phyloP scores from a whole-genome alignment of 2,329 filamentous ascomycete genomes.

The Alternaria brassicicola region DNA sequence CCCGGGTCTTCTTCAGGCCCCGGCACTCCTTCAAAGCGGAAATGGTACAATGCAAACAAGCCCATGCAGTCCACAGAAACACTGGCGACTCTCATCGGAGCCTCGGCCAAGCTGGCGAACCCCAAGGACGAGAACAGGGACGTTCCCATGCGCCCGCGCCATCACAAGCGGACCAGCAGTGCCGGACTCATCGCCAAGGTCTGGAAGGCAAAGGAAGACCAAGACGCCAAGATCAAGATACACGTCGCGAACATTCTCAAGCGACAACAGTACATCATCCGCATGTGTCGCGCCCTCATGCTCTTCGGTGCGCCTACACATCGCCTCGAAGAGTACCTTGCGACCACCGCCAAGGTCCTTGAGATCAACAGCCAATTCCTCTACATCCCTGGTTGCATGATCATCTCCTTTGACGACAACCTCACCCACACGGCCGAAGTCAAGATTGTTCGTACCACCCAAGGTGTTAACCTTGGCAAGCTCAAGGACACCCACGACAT shows the following conservation, averaged over 20 bases:
- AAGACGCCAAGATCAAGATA: slow-evolving; percentile 63
- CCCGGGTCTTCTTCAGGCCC: slow-evolving; percentile 31
- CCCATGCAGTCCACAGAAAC: slow-evolving; percentile 36
- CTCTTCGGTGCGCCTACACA: slow-evolving; percentile 88
- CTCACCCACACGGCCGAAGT: slow-evolving; percentile 74
- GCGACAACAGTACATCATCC: slow-evolving; percentile 82
- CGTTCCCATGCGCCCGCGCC: slow-evolving; percentile 15
- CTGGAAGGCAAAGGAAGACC: slow-evolving; percentile 46
- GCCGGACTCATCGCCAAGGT: slow-evolving; percentile 34
- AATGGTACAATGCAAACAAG: slow-evolving; percentile 42
- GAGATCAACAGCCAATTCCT: slow-evolving; percentile 88
- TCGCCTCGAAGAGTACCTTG: slow-evolving; percentile 87
- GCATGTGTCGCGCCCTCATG: slow-evolving; percentile 85
- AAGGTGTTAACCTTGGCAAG: slow-evolving; percentile 75
- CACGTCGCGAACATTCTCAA: slow-evolving; percentile 73
- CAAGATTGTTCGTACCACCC: slow-evolving; percentile 71
- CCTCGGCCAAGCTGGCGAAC: slow-evolving; percentile 38
- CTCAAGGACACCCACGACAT: slow-evolving; percentile 75
- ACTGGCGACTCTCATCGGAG: slow-evolving; percentile 38
- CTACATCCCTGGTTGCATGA: slow-evolving; percentile 90
- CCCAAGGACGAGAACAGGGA: slow-evolving; percentile 32
- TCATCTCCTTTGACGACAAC: slow-evolving; percentile 81
- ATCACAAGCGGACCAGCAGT: slow-evolving; percentile 33
- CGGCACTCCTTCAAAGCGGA: slow-evolving; percentile 35
- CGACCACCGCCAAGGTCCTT: slow-evolving; percentile 81